Base-by-base conservation (phyloP, 495 filamentous ascomycete species). In the Tuber magnatum region DNA sequence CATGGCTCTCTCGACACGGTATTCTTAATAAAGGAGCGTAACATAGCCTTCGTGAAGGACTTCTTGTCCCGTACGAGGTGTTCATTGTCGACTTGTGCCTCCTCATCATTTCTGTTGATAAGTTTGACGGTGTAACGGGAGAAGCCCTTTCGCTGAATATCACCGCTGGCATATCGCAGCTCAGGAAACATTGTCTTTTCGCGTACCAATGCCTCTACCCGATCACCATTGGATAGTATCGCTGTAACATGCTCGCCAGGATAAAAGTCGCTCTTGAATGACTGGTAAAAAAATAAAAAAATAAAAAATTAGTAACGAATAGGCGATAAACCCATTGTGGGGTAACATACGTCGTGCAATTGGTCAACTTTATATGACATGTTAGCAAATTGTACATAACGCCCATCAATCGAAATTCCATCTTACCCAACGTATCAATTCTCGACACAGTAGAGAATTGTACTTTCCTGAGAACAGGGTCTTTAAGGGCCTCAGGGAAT, bases 11-110 rank as follows among this genome's bases (percentile, higher is more conserved):
- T 87, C 20, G 91, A 93, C 22, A 97, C 91, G 10, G 93, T 95
- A 84, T 97, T 94, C 81, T 97, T 97, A 74, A 99, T 93, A 76
- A 97, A 98, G 3, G 93, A 92, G 42, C 94, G 90, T 71, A 99
- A 86, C 83, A 97, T 93, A 69, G 94, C 90, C 84, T 99, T 99
- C 56, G 94, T 97, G 84, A 98, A 99, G 8, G 93, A 89, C 80
- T 94, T 97, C 40, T 93, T 90, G 79, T 98, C 95, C 28, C 95
- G 91, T 65, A 88, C 90, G 78, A 99, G 90, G 78, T 95, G 91
- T 46, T 91, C 87, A 75, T 94, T 91, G 80, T 96, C 92, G 51
- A 96, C 86, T 32, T 93, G 85, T 69, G 90, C 90, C 81, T 96
- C 93, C 81, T 93, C 89, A 24, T 89, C 88, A 9, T 89, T 89